phyloP scores from a whole-genome alignment of 2,329 filamentous ascomycete genomes.

The Beauveria caledonica region DNA sequence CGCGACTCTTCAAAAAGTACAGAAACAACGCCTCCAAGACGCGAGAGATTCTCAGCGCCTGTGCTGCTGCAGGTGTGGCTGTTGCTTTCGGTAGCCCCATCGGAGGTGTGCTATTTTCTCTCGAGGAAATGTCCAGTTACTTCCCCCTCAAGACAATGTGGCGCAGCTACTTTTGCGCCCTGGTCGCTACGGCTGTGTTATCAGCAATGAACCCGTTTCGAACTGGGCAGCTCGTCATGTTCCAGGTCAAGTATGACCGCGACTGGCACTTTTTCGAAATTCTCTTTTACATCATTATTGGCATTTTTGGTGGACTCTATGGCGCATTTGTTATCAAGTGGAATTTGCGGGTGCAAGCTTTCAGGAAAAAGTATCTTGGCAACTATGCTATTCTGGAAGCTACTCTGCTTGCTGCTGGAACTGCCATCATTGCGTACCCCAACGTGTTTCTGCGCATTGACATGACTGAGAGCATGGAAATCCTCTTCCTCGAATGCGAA shows the following conservation, averaged over 20 bases:
- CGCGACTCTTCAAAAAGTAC: constrained; percentile 87
- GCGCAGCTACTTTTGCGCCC: constrained; percentile 95
- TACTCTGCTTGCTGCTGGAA: constrained; percentile 71
- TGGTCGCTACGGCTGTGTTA: constrained; percentile 87
- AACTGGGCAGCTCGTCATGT: constrained; percentile 98
- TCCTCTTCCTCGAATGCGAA: constrained; percentile 89
- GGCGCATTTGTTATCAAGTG: constrained; percentile 97
- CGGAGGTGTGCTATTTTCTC: constrained; percentile 88
- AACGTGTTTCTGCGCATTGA: constrained; percentile 94
- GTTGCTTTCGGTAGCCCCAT: constrained; percentile 98
- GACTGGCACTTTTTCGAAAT: constrained; percentile 98
- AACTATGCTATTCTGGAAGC: constrained; percentile 82
- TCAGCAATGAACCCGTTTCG: constrained; percentile 96
- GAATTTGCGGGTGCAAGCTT: constrained; percentile 85
- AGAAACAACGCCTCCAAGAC: constrained; percentile 87
- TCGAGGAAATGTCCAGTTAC: constrained; percentile 96
- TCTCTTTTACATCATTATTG: constrained; percentile 84
- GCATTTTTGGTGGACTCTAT: constrained; percentile 88
- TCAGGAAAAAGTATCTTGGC: constrained; percentile 84
- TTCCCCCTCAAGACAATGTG: constrained; percentile 97
- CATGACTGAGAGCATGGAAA: constrained; percentile 99
- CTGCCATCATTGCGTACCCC: constrained; percentile 90
- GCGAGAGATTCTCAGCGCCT: constrained; percentile 88
- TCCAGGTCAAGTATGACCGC: constrained; percentile 91
- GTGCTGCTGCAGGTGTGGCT: constrained; percentile 87